Evolutionary conservation across 148 eudicot species (phyloP).

Genomic region (Dysphania ambrosioides): DNA sequence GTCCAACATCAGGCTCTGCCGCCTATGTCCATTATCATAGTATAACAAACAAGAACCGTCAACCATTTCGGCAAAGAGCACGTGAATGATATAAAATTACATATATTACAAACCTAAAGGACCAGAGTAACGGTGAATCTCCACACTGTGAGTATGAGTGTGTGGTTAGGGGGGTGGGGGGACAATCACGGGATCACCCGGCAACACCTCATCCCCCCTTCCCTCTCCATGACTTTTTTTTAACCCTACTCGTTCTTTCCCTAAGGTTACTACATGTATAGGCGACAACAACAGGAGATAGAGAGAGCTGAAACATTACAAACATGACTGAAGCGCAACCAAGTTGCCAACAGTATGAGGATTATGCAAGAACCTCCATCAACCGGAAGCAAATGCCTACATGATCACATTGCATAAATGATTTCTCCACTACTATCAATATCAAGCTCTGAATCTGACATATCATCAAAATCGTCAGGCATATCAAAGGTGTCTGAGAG

Average conservation of each 20-base stretch:
- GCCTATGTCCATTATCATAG: conserved; percentile 2
- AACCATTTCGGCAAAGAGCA: not conserved
- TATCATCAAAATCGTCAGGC: conserved; percentile 80
- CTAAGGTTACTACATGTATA: conserved; percentile 2
- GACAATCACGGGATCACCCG: not conserved
- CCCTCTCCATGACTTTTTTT: not conserved
- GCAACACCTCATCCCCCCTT: not conserved
- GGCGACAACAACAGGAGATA: not conserved
- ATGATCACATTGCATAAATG: conserved; percentile 70
- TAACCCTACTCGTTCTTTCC: not conserved
- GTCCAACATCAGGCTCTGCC: too few relatives aligned
- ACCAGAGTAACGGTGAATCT: not conserved
- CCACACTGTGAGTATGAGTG: conserved; percentile 7
- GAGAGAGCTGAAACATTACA: not conserved
- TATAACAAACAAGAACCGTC: not conserved
- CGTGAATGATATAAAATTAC: conserved; percentile 5
- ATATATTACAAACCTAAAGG: conserved; percentile 22
- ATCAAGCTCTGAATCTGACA: conserved; percentile 81
- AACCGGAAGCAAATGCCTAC: not conserved
- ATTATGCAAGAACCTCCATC: not conserved
- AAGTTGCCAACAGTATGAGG: conserved; percentile 1
- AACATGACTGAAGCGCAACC: not conserved
- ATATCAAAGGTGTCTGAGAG: conserved; percentile 46
- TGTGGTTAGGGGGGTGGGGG: too few relatives aligned
- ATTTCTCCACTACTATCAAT: conserved; percentile 94